These are phyloP conservation scores for Colletotrichum godetiae DNA, from an alignment of 2,329 filamentous ascomycete species.

Conservation along the genomic window DNA sequence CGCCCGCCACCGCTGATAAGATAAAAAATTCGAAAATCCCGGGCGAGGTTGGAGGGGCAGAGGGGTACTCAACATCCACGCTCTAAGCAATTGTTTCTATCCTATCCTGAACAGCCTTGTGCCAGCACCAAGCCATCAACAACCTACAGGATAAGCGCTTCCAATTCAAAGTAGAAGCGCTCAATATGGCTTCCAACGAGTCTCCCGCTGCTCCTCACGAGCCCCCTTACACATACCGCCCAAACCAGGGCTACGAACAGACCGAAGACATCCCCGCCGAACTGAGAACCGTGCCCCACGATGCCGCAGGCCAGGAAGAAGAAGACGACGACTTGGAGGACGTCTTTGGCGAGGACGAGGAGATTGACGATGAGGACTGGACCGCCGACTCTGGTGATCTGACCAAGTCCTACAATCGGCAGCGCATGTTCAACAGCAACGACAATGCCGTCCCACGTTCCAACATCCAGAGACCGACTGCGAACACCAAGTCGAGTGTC, in stretches of 20 bases:
- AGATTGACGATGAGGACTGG: constrained; percentile 67
- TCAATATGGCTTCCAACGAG: constrained; percentile 30
- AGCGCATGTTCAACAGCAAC: constrained; percentile 72
- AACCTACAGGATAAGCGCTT: neutral
- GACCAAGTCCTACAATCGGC: constrained; percentile 90
- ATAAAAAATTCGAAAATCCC: constrained; percentile 33
- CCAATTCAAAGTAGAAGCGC: neutral
- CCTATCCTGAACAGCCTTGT: neutral
- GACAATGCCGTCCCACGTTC: constrained; percentile 71
- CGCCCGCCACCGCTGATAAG: constrained; percentile 30
- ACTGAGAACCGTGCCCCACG: constrained; percentile 19
- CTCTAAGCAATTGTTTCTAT: neutral
- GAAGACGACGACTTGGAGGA: constrained; percentile 55
- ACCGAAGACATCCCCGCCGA: constrained; percentile 41
- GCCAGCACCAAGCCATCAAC: neutral
- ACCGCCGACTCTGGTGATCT: constrained; percentile 73
- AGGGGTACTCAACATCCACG: constrained; percentile 5
- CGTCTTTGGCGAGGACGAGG: constrained; percentile 68
- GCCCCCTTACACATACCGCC: constrained; percentile 56
- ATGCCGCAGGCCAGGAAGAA: constrained; percentile 9
- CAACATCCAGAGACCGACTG: constrained; percentile 81
- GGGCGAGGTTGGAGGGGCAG: constrained; percentile 26
- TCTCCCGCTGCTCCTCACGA: constrained; percentile 56
- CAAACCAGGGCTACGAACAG: constrained; percentile 56
- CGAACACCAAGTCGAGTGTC: constrained; percentile 82